Base-by-base conservation (phyloP, 257 asterid species). In the Solanum habrochaites region DNA sequence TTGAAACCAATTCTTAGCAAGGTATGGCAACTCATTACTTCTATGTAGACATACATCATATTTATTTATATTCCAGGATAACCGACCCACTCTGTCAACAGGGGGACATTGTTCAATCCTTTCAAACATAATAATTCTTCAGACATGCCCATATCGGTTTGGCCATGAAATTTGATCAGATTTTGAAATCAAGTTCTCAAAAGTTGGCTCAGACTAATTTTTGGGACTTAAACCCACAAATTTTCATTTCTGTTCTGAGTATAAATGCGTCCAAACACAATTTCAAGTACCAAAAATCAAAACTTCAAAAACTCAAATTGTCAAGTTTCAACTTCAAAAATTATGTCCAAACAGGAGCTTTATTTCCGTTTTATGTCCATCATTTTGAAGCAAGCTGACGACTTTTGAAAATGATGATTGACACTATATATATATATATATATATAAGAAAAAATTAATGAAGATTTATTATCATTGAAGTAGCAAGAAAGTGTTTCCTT, bases 1-100 rank as follows among this genome's bases (percentile, higher is more conserved):
- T 88, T 97, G 97, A 97, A 97, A 91, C 99, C 99, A 60, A 97
- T 97, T 86, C 98, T 97, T 75, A 89, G 95, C 94, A 97, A 97
- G 99, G 99, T 96, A 94, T 73, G 40, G 32, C 25, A 32, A 25
- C 56, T 47, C 88, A 32, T 83, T 69, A 12, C 40, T 69, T 29
- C 75, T 62, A 23, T 23, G 11, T 62, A 62, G 29, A 62, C 70
- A 62, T n/a, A n/a, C 62, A n/a, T 62, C n/a, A 69, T 31, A 69
- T 69, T 69, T 31, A 69, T 69, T 69, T 69, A 3, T 69, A 69
- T 69, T 69, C 37, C 20, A 66, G 37, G 35, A 66, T 66, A 66
- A 25, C 37, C 12, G 15, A 66, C 72, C 72, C 35, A 66, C 29
- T 25, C 32, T 66, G 72, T 66, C 14, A 16, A 52, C 5, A 29